phyloP scores from a whole-genome alignment of 2,329 filamentous ascomycete genomes.

The Penicillium capsulatum region DNA sequence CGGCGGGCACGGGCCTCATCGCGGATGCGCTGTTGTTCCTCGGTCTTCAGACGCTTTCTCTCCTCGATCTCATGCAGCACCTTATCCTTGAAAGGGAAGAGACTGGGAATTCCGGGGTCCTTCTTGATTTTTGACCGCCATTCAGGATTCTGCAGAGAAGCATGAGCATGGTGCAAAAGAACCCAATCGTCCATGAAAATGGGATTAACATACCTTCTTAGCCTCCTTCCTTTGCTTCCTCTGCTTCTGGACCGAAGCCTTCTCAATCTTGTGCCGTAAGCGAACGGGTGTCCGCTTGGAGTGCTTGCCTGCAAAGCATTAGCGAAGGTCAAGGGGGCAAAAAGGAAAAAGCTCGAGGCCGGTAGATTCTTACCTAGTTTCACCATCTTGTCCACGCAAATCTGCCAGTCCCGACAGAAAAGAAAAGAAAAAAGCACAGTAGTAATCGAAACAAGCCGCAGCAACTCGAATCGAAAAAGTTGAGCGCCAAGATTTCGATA shows the following conservation, averaged over 20 bases:
- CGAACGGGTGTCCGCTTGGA: conserved; percentile 90
- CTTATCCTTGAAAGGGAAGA: conserved; percentile 97
- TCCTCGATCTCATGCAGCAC: conserved; percentile 93
- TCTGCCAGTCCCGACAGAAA: conserved; percentile 8
- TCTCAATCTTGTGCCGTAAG: conserved; percentile 92
- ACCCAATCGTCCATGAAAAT: no score
- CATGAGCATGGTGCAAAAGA: not conserved
- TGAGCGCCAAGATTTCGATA: conserved; percentile 38
- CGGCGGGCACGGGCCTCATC: conserved; percentile 56
- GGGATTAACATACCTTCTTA: conserved; percentile 60
- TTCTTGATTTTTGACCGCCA: conserved; percentile 95
- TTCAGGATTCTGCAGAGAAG: conserved; percentile 69
- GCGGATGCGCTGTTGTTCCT: conserved; percentile 66
- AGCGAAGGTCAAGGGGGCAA: conserved; percentile 5
- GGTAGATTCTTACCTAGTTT: conserved; percentile 34
- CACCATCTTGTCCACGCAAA: conserved; percentile 34
- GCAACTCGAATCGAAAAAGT: conserved; percentile 24
- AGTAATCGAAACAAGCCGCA: conserved; percentile 11
- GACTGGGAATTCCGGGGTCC: conserved; percentile 93
- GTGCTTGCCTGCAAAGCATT: conserved; percentile 65
- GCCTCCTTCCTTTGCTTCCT: conserved; percentile 81
- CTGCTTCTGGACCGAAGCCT: conserved; percentile 84
- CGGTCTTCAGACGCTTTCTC: conserved; percentile 71
- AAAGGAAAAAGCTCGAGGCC: not conserved
- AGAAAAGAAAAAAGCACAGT: conserved; percentile 16